These are phyloP conservation scores for Picochlorum sp. DNA, from an alignment of 139 green algal genomes.

Conservation along the genomic window DNA sequence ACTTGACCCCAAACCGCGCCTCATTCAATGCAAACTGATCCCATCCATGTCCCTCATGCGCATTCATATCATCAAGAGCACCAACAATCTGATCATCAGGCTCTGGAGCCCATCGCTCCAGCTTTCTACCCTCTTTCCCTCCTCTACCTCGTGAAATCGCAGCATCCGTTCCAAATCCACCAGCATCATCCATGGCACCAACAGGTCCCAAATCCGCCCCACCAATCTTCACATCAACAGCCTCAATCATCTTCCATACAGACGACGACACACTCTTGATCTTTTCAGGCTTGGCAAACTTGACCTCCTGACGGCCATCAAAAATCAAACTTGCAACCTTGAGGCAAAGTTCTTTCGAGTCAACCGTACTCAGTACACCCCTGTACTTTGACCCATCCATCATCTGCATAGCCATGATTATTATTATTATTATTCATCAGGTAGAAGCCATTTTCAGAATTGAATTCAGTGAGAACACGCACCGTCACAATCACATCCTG, in stretches of 20 bases:
- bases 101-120: conserved; percentile 67
- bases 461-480: not conserved
- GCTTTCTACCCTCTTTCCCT: conserved; percentile 50
- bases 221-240: conserved; percentile 57
- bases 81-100: not conserved
- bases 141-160: conserved; percentile 56
- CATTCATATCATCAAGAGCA: conserved; percentile 17
- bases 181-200: conserved; percentile 18
- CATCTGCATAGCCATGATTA: conserved; percentile 23
- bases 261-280: conserved; percentile 23
- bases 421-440: not conserved
- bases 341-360: conserved; percentile 38
- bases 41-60: conserved; percentile 40
- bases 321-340: conserved; percentile 44
- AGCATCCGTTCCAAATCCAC: conserved; percentile 66
- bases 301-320: conserved; percentile 14
- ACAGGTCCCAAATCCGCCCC: conserved; percentile 40
- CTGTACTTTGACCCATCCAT: conserved; percentile 50
- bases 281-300: conserved; percentile 10
- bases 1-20: conserved; percentile 72
- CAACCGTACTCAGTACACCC: conserved; percentile 55
- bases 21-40: conserved; percentile 89
- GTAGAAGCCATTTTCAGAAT: too few relatives aligned
- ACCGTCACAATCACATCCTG: conserved; percentile 4
- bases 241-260: conserved; percentile 45